Conservation (phyloP, 768 basidiomycete species). For the Hygrophorus pudorinus region DNA sequence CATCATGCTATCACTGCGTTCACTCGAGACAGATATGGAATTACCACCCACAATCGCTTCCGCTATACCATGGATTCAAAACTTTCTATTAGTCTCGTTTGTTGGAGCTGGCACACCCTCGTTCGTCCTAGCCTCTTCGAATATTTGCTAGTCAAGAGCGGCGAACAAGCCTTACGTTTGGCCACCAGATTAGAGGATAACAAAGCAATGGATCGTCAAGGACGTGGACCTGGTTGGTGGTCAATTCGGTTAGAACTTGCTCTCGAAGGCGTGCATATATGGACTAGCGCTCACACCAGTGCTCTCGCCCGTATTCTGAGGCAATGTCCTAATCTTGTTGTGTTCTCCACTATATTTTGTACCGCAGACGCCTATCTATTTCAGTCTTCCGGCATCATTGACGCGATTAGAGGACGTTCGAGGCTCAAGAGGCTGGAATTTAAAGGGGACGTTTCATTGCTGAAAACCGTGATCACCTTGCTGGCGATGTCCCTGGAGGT, state of each 20-base stretch:
- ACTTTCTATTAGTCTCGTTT: slow-evolving; percentile 14
- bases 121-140: slow-evolving; percentile 11
- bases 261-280: slow-evolving; percentile 14
- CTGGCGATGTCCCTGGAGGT: slow-evolving; percentile 13
- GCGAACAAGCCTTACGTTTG: slow-evolving; percentile 12
- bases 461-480: slow-evolving; percentile 4
- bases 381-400: slow-evolving; percentile 4
- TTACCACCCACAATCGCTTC: slow-evolving; percentile 12
- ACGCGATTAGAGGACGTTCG: slow-evolving; percentile 2
- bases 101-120: slow-evolving; percentile 14
- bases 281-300: slow-evolving; percentile 11
- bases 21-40: slow-evolving; percentile 15
- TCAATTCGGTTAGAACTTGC: slow-evolving; percentile 18
- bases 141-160: slow-evolving; percentile 15
- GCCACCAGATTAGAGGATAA: slow-evolving; percentile 8
- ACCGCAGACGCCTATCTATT: slow-evolving; percentile 9
- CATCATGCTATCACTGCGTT: slow-evolving; percentile 17
- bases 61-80: slow-evolving; percentile 12
- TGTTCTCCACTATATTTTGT: slow-evolving; percentile 16
- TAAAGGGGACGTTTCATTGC: slow-evolving; percentile 6
- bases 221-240: slow-evolving; percentile 7
- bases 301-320: slow-evolving; percentile 15
- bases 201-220: not conserved
- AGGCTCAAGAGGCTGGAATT: slow-evolving; percentile 16
- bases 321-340: slow-evolving; percentile 16